phyloP scores from a whole-genome alignment of 129 eudicot species.

The Escallonia rubra region DNA sequence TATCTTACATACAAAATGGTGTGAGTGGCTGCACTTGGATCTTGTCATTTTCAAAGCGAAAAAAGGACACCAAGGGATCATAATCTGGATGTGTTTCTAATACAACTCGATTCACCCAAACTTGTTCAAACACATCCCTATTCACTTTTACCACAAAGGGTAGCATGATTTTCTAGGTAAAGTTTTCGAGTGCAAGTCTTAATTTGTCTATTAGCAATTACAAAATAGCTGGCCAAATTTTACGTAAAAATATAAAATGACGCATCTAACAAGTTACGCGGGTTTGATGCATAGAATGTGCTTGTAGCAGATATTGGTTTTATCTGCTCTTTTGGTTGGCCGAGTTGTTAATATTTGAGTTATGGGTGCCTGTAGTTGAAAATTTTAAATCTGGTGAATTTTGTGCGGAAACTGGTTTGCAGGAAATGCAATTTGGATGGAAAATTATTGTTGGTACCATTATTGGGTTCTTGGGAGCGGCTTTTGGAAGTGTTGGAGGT shows the following conservation, averaged over 20 bases:
- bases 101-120: background rate
- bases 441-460: constrained; percentile 60
- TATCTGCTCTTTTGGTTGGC: background rate
- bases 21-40: background rate
- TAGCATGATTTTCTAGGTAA: background rate
- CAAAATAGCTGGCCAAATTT: background rate
- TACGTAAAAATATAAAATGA: background rate
- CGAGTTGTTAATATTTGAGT: background rate
- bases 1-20: background rate
- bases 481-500: constrained; percentile 92
- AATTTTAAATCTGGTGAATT: constrained; percentile 1
- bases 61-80: background rate
- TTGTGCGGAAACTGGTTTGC: constrained; percentile 15
- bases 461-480: constrained; percentile 84
- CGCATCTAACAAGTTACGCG: background rate
- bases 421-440: constrained; percentile 87
- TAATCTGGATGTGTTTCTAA: background rate
- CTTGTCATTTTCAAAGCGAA: background rate
- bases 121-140: too few relatives aligned
- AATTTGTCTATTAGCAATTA: background rate
- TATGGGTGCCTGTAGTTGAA: background rate
- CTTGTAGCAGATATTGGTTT: background rate
- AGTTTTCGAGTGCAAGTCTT: background rate
- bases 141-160: too few relatives aligned
- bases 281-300: background rate